Conservation (phyloP, 345 rosid genomes). For the Bruguiera parviflora region DNA sequence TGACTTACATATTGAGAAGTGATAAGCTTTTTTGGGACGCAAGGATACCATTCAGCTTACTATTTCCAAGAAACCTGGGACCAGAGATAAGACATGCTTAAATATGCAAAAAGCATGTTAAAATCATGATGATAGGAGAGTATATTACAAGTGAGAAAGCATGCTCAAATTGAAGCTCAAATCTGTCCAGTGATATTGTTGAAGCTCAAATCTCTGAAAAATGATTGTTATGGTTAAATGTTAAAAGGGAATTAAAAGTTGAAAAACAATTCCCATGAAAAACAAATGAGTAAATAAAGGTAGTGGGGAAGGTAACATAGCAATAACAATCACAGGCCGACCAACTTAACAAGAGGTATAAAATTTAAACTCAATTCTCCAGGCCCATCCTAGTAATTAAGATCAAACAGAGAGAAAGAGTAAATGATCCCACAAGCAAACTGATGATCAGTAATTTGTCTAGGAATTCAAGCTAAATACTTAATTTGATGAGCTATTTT, state of each 20-base stretch:
- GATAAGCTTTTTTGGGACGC: slow-evolving; percentile 42
- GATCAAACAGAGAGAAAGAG: too few relatives aligned
- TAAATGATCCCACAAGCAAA: too few relatives aligned
- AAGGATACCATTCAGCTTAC: slow-evolving; percentile 47
- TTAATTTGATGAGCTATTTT: too few relatives aligned
- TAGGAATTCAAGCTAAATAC: too few relatives aligned
- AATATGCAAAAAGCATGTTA: slow-evolving; percentile 9
- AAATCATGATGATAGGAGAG: neutral
- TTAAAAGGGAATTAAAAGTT: neutral
- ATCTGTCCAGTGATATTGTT: slow-evolving; percentile 42
- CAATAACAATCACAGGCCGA: too few relatives aligned
- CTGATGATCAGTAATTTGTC: too few relatives aligned
- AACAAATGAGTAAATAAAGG: too few relatives aligned
- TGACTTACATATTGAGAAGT: slow-evolving; percentile 55
- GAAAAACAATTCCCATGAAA: neutral
- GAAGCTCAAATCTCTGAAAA: slow-evolving; percentile 58
- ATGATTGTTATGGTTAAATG: neutral
- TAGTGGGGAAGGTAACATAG: too few relatives aligned
- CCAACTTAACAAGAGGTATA: too few relatives aligned
- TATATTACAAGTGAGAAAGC: slow-evolving; percentile 50
- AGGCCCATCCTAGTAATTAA: too few relatives aligned
- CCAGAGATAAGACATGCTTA: slow-evolving; percentile 13
- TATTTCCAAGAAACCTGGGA: slow-evolving; percentile 64
- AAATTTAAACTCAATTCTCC: too few relatives aligned
- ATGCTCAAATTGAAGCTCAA: slow-evolving; percentile 40